phyloP scores from a whole-genome alignment of 2,329 filamentous ascomycete species.

The Sarocladium brachiariae region DNA sequence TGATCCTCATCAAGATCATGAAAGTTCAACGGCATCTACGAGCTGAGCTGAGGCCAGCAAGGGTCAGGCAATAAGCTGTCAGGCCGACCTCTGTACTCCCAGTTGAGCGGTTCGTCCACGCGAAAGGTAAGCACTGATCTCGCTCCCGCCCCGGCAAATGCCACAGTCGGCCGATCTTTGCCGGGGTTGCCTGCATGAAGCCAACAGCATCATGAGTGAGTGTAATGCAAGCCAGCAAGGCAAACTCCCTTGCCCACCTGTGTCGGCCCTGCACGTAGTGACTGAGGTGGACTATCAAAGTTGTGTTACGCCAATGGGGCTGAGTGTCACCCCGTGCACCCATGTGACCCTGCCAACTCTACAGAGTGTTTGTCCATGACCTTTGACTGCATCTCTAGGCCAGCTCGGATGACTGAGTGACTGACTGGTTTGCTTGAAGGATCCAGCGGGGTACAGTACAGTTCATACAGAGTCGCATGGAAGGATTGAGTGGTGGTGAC shows the following conservation, averaged over 20 bases:
- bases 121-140: conserved; percentile 7
- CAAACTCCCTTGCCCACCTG: neutral
- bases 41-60: too few relatives aligned
- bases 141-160: conserved; percentile 2
- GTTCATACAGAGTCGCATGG: neutral
- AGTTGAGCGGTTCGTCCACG: neutral
- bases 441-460: neutral
- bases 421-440: neutral
- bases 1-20: too few relatives aligned
- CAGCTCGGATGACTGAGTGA: too few relatives aligned
- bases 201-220: neutral
- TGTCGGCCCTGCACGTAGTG: too few relatives aligned
- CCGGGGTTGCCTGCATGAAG: neutral
- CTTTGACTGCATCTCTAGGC: too few relatives aligned
- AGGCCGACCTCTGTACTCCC: neutral
- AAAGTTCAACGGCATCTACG: too few relatives aligned
- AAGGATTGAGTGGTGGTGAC: neutral
- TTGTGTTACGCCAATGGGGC: too few relatives aligned
- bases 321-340: too few relatives aligned
- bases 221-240: too few relatives aligned
- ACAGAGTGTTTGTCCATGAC: too few relatives aligned
- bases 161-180: neutral
- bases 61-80: neutral
- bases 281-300: too few relatives aligned
- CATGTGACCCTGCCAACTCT: too few relatives aligned